A percentile compares a stretch with the other conserved stretches of the same genome.
Evolutionary conservation across 2,329 filamentous ascomycete genomes (phyloP).

Genomic region (Ophioceras dolichostomum): DNA sequence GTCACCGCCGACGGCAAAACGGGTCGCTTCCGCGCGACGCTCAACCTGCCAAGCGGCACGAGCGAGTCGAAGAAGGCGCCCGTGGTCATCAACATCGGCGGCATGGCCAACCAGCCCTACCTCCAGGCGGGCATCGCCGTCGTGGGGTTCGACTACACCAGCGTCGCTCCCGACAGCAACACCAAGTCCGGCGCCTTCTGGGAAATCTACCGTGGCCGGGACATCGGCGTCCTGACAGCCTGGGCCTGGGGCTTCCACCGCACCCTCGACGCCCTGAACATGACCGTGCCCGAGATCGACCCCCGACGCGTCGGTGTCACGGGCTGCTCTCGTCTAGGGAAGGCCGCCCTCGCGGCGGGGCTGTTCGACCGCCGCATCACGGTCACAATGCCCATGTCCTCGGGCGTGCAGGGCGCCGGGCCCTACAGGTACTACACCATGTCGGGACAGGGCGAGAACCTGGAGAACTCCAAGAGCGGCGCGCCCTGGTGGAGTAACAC

Average conservation of each 20-base stretch:
- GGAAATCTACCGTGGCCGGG: slow-evolving; percentile 32
- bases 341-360: slow-evolving; percentile 38
- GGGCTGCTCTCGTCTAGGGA: slow-evolving; percentile 41
- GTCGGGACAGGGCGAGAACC: slow-evolving; percentile 30
- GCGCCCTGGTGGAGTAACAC: slow-evolving; percentile 45
- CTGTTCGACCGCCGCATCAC: slow-evolving; percentile 38
- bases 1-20: slow-evolving; percentile 29
- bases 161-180: slow-evolving; percentile 34
- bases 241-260: slow-evolving; percentile 44
- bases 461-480: slow-evolving; percentile 35
- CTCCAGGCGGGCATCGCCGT: slow-evolving; percentile 32
- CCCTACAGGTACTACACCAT: slow-evolving; percentile 36
- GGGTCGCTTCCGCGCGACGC: slow-evolving; percentile 27
- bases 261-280: slow-evolving; percentile 37
- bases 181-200: slow-evolving; percentile 35
- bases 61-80: slow-evolving; percentile 21
- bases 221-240: slow-evolving; percentile 37
- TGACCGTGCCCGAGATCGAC: slow-evolving; percentile 32
- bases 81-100: slow-evolving; percentile 36
- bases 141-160: slow-evolving; percentile 34
- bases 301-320: slow-evolving; percentile 30
- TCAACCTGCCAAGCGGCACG: slow-evolving; percentile 25
- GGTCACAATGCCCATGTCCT: slow-evolving; percentile 42
- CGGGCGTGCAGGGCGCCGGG: slow-evolving; percentile 40
- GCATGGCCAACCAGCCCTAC: slow-evolving; percentile 33